Conservation (phyloP, 805 yeast species). For the Kazachstania africana region DNA sequence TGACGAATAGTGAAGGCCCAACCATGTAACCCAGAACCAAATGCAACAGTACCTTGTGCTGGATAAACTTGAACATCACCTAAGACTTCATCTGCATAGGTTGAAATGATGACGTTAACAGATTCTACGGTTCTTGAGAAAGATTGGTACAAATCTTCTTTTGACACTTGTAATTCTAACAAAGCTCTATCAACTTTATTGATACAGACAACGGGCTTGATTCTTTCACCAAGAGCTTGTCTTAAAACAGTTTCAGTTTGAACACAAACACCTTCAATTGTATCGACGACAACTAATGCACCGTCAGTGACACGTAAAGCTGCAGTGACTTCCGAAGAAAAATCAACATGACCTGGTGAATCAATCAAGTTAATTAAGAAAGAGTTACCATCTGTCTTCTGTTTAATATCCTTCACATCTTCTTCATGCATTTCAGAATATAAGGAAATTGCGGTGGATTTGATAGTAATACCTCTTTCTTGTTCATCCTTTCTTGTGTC, state of each 20-base stretch:
- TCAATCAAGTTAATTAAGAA: conserved; percentile 97
- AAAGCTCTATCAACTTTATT: conserved; percentile 99
- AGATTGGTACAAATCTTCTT: conserved; percentile 98
- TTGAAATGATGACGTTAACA: conserved; percentile 94
- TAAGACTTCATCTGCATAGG: conserved; percentile 78
- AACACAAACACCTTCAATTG: conserved; percentile 99
- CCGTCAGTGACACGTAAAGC: conserved; percentile 99
- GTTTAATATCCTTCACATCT: conserved; percentile 82
- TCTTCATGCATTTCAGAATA: conserved; percentile 74
- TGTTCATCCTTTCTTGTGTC: conserved; percentile 79
- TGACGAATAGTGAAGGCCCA: conserved; percentile 99
- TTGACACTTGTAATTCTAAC: conserved; percentile 95
- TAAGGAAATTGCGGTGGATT: conserved; percentile 96
- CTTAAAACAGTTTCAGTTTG: conserved; percentile 99
- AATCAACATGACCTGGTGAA: conserved; percentile 99
- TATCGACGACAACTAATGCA: conserved; percentile 98
- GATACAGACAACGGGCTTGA: conserved; percentile 95
- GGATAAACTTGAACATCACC: conserved; percentile 99
- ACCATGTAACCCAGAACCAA: conserved; percentile 99
- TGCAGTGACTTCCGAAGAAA: conserved; percentile 62
- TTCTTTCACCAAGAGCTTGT: conserved; percentile 98
- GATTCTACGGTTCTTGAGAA: conserved; percentile 98
- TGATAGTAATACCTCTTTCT: conserved; percentile 80
- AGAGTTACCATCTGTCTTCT: conserved; percentile 76
- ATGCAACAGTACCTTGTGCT: conserved; percentile 97